Evolutionary conservation across 2,329 filamentous ascomycete genomes (phyloP), one percentile per base, ranked within the genome.

Genomic region (Bretziella fagacearum): DNA sequence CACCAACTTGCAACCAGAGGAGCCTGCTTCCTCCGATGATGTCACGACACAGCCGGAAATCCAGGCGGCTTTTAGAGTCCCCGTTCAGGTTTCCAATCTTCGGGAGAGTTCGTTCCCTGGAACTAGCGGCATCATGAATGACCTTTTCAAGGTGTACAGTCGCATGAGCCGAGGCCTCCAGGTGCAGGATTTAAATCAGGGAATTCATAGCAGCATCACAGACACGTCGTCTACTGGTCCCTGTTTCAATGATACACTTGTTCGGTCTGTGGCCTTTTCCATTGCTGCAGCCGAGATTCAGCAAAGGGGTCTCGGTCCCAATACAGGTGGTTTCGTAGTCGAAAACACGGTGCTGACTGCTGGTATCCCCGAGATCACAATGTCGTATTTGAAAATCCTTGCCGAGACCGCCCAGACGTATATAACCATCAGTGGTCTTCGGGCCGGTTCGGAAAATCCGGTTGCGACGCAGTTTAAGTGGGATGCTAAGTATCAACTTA

Each of bases 251-350:
- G 77, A 82, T 55, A 70, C 71, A 1, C 61, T 86, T 8, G 72
- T 77, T 11, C 69, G 70, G 49, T 68, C 77, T 1, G 76, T 95
- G 11, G 89, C 84, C 2, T 85, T 79, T 58, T 89, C 87, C 0
- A 86, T 98, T 50, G 80, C 86, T 6, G 79, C 86, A 0, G 78
- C 84, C 3, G 91, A 98, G 63, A 94, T 96, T 53, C 80, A 87
- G 53, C 86, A 95, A 59, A 81, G 91, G 55, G 91, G 91, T 5
- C 69, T 85, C 3, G 81, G 84, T 8, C 32, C 44, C 20, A n/a
- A 42, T 3, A 13, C 23, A 15, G 41, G 30, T 10, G 41, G 18
- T 5, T 15, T 18, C 13, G 6, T n/a, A n/a, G 17, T 55, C 26
- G 22, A 15, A 18, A 44, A 18, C 33, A 33, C 13, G 20, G 36